Base-by-base conservation (phyloP, 805 yeast species). In the Candida easanensis region DNA sequence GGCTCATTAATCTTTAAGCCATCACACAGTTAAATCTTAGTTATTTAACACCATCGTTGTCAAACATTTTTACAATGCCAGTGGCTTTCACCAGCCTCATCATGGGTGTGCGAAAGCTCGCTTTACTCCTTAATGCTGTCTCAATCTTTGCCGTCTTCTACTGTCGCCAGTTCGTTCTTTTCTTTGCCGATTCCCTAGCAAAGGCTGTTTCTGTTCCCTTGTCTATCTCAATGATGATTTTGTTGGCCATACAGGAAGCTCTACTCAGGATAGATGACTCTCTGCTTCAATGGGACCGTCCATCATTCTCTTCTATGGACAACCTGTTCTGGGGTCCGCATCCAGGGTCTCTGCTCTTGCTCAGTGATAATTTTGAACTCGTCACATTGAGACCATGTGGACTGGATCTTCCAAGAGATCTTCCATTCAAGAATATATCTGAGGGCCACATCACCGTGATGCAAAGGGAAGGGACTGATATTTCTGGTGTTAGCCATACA, bases 181-280 rank as follows among this genome's bases (percentile, higher is more conserved):
- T 10, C 20, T 4, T 20, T 5, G 9, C 34, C 26, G 21, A 20
- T 3, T 6, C 10, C 3, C n/a, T 37, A 4, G 28, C 28, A 10
- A 37, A 21, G 25, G 20, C 16, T 15, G 14, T 38, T 4, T 47
- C 50, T 2, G 33, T 38, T 6, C 41, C 42, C 2, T 42, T 47
- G 21, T 37, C 50, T 3, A 11, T 38, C 2, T 5, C 20, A 5
- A 17, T 47, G 30, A 36, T 47, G 21, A 10, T 47, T 13, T 18
- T 36, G 15, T 33, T 27, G 15, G 42, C 34, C 17, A n/a, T 15
- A 14, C 38, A 36, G 7, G 45, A 42, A 15, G 32, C 26, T 4
- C 38, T 42, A 11, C 22, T 23, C 37, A 6, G 37, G 6, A 27
- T 19, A 15, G 21, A 13, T 13, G 31, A 15, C 16, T 15, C 26